Conservation (phyloP, 2,329 filamentous ascomycete genomes). For the Zymoseptoria crescenta region DNA sequence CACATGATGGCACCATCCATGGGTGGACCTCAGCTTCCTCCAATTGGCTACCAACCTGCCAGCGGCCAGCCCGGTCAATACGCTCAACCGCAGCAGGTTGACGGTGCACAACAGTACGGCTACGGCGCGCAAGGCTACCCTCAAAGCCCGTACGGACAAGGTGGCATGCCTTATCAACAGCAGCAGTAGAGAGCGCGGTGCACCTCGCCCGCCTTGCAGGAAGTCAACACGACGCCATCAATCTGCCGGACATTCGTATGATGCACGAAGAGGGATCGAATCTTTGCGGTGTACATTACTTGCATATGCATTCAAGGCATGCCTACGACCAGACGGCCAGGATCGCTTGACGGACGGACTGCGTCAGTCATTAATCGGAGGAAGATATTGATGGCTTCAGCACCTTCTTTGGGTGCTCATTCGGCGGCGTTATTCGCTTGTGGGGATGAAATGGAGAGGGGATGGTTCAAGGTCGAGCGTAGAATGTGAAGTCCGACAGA, state of each 20-base stretch:
- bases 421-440: neutral
- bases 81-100: conserved; percentile 38
- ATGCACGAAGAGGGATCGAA: neutral
- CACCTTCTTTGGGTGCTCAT: neutral
- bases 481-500: neutral
- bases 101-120: conserved; percentile 44
- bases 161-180: conserved; percentile 41
- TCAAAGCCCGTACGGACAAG: conserved; percentile 42
- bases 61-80: conserved; percentile 40
- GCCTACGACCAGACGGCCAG: neutral
- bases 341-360: neutral
- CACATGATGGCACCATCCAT: conserved; percentile 41
- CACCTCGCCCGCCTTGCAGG: neutral
- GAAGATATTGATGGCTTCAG: neutral
- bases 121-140: conserved; percentile 44
- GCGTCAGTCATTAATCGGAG: neutral
- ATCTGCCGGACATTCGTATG: neutral
- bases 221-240: neutral
- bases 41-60: conserved; percentile 44
- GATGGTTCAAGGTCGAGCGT: neutral
- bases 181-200: conserved; percentile 4
- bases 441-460: neutral
- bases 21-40: conserved; percentile 42
- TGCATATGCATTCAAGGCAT: neutral
- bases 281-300: neutral